Conservation (phyloP, 2,329 filamentous ascomycete genomes). For the Colletotrichum musicola region DNA sequence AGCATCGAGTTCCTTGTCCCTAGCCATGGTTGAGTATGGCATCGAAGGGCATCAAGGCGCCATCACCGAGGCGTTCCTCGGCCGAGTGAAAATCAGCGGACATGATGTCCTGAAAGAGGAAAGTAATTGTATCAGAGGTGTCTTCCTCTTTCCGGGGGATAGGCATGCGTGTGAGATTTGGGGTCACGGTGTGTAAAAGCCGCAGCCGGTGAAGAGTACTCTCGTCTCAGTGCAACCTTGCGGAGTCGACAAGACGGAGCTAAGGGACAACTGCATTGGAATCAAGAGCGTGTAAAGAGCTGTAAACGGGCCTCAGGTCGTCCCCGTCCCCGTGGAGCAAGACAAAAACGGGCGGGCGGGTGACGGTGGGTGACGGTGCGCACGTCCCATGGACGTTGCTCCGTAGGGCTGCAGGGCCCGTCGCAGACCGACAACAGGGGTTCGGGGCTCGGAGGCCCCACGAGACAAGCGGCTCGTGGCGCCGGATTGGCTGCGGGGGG, state of each 20-base stretch:
- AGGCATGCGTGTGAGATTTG: conserved; percentile 10
- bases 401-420: conserved; percentile 38
- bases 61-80: conserved; percentile 28
- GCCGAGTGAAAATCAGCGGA: conserved; percentile 15
- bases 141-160: conserved; percentile 7
- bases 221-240: not conserved
- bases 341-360: not conserved
- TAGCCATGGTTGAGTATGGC: conserved; percentile 11
- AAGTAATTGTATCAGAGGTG: conserved; percentile 18
- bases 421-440: conserved; percentile 36
- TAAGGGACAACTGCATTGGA: conserved; percentile 3
- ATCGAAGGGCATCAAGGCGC: conserved; percentile 11
- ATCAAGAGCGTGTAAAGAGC: too few relatives aligned
- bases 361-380: conserved; percentile 7
- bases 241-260: conserved; percentile 3
- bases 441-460: conserved; percentile 34
- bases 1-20: conserved; percentile 11
- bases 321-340: not conserved
- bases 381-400: conserved; percentile 25
- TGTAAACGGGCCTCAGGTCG: too few relatives aligned
- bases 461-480: conserved; percentile 19
- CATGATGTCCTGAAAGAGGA: conserved; percentile 20
- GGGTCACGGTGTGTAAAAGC: not conserved
- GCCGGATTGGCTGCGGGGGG: conserved; percentile 28
- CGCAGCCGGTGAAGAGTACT: conserved; percentile 4